These are phyloP conservation scores for Trichoderma semiorbis DNA, from an alignment of 2,329 filamentous ascomycete species.

Conservation along the genomic window DNA sequence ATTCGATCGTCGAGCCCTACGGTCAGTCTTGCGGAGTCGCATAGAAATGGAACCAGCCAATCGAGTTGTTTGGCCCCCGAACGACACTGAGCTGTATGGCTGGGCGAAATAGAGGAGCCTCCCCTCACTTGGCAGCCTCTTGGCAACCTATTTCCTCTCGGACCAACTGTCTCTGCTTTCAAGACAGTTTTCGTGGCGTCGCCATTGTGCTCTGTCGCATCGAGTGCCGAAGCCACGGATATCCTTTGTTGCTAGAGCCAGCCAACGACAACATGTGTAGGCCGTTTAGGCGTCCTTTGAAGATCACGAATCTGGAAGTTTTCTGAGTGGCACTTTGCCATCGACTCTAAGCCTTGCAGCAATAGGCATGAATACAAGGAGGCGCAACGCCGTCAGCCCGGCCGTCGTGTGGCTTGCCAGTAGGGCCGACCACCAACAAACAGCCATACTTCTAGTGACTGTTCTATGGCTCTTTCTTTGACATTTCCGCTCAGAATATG, in stretches of 20 bases:
- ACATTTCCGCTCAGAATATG: neutral
- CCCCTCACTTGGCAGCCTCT: neutral
- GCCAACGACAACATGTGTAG: neutral
- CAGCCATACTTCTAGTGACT: neutral
- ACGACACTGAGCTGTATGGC: neutral
- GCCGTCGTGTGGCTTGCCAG: slow-evolving; percentile 1
- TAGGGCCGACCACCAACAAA: neutral
- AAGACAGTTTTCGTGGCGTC: neutral
- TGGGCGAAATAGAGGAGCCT: neutral
- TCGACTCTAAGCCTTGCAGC: neutral
- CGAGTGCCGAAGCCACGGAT: neutral
- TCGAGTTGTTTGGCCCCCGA: neutral
- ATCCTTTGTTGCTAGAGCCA: neutral
- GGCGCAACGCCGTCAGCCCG: neutral
- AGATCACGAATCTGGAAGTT: neutral
- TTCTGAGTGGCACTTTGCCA: neutral
- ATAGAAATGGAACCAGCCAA: neutral
- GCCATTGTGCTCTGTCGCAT: neutral
- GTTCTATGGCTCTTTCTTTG: neutral
- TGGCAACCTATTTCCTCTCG: neutral
- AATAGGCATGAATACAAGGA: neutral
- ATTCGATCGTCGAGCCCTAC: neutral
- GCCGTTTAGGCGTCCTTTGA: neutral
- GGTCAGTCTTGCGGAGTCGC: neutral
- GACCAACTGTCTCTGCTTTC: neutral